Evolutionary conservation across 768 basidiomycete species (phyloP).

Genomic region (Leucosporidium scottii): DNA sequence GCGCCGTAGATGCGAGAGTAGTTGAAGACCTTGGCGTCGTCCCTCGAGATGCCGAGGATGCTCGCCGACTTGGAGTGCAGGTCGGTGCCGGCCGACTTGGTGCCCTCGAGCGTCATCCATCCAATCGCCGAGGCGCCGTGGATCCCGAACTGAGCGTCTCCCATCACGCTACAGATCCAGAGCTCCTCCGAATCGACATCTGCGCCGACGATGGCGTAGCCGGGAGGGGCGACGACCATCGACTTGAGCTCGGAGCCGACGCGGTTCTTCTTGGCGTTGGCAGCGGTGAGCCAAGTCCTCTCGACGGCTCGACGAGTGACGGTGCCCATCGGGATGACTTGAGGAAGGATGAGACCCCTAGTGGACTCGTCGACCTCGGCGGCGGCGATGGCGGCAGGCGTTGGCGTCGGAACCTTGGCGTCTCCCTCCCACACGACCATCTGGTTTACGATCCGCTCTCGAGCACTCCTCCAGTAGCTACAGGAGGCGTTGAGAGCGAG

Average conservation of each 20-base stretch:
- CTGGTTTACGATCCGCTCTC: slow-evolving; percentile 86
- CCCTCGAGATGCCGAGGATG: slow-evolving; percentile 85
- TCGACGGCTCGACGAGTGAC: slow-evolving; percentile 96
- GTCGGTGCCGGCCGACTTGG: slow-evolving; percentile 88
- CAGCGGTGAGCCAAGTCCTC: slow-evolving; percentile 95
- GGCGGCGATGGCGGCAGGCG: slow-evolving; percentile 27
- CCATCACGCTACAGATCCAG: slow-evolving; percentile 98
- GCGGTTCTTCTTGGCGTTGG: slow-evolving; percentile 93
- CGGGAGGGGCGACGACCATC: slow-evolving; percentile 88
- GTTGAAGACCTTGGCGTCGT: slow-evolving; percentile 97
- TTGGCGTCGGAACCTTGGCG: slow-evolving; percentile 17
- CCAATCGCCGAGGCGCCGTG: slow-evolving; percentile 95
- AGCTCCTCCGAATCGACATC: slow-evolving; percentile 98
- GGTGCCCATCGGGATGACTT: slow-evolving; percentile 97
- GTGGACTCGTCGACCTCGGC: slow-evolving; percentile 12
- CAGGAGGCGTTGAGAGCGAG: slow-evolving; percentile 88
- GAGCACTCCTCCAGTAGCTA: slow-evolving; percentile 93
- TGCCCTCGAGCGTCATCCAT: slow-evolving; percentile 99
- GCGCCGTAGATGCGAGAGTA: slow-evolving; percentile 99
- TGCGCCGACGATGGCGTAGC: slow-evolving; percentile 91
- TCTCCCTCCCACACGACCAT: slow-evolving; percentile 75
- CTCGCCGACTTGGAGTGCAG: slow-evolving; percentile 91
- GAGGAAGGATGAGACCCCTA: slow-evolving; percentile 81
- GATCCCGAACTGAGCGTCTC: slow-evolving; percentile 92
- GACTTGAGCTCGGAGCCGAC: slow-evolving; percentile 98